Evolutionary conservation across 2,329 filamentous ascomycete genomes (phyloP).

Genomic region (Venturia aucupariae): DNA sequence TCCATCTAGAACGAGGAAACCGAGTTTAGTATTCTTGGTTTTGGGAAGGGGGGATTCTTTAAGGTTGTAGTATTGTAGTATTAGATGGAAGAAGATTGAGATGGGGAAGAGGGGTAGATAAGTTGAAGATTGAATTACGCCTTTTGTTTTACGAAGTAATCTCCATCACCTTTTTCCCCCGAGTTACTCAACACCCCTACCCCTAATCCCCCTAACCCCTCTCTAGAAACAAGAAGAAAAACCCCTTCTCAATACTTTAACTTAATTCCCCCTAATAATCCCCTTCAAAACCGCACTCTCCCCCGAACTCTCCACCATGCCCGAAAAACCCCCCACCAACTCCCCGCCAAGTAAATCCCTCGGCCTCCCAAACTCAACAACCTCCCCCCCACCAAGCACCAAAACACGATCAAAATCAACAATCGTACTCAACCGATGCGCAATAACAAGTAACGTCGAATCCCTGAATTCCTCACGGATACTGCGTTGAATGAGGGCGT

Average conservation of each 20-base stretch:
- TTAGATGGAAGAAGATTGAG: too few relatives aligned
- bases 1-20: not conserved
- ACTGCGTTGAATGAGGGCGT: conserved; percentile 61
- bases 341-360: conserved; percentile 47
- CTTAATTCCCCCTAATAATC: conserved; percentile 22
- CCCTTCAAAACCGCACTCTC: conserved; percentile 25
- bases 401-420: conserved; percentile 16
- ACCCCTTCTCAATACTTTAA: too few relatives aligned
- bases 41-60: too few relatives aligned
- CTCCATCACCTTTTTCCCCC: too few relatives aligned
- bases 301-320: conserved; percentile 40
- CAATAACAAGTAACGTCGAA: conserved; percentile 16
- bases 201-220: not conserved
- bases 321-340: conserved; percentile 46
- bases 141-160: too few relatives aligned
- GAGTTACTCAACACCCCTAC: not conserved
- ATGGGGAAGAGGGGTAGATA: too few relatives aligned
- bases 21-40: not conserved
- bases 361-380: conserved; percentile 55
- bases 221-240: too few relatives aligned
- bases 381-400: conserved; percentile 15
- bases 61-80: too few relatives aligned
- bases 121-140: too few relatives aligned
- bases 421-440: conserved; percentile 17
- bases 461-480: conserved; percentile 46